Base-by-base conservation (phyloP, 371 early-diverging fungal species). In the Rhizopus microsporus region DNA sequence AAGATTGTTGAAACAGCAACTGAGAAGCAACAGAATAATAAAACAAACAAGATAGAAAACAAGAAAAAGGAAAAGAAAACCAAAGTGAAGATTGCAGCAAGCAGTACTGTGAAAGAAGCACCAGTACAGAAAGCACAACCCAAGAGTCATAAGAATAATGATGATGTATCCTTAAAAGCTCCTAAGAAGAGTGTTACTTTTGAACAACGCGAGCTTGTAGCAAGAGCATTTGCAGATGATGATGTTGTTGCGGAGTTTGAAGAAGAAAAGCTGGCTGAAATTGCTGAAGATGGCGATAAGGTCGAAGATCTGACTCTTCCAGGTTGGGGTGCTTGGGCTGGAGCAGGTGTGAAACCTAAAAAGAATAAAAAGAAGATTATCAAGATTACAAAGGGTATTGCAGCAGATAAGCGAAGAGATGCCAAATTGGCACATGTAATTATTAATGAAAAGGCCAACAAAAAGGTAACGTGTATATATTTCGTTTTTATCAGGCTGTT, bases 241-340 rank as follows among this genome's bases (percentile, higher is more conserved):
- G 84, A 94, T 59, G 89, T 94, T 16, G 85, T 89, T 5, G 86
- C 87, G 59, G 92, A 96, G 59, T 97, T 98, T 74, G 89, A 89
- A 51, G 82, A 84, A 6, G 97, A 96, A 68, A 96, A 96, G 75
- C 64, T 73, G 50, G 78, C 66, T 5, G 70, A 75, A 4, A 80
- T 87, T 43, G 87, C 82, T 42, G 86, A 83, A 30, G 93, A 94
- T 34, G 84, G 70, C 15, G 89, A 91, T 37, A 84, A 93, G 70
- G 87, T 85, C 15, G 84, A 85, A 55, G 93, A 94, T 63, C 56
- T 89, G 56, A 91, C 91, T 4, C 77, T 98, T 47, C 98, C 98
- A 17, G 98, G 98, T 54, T 98, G 98, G 94, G 97, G 96, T 4
- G 62, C 82, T 34, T 98, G 98, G 98, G 87, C 77, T 44, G 98